phyloP scores from a whole-genome alignment of 2,329 filamentous ascomycete species.

The Botrytis pseudocinerea region DNA sequence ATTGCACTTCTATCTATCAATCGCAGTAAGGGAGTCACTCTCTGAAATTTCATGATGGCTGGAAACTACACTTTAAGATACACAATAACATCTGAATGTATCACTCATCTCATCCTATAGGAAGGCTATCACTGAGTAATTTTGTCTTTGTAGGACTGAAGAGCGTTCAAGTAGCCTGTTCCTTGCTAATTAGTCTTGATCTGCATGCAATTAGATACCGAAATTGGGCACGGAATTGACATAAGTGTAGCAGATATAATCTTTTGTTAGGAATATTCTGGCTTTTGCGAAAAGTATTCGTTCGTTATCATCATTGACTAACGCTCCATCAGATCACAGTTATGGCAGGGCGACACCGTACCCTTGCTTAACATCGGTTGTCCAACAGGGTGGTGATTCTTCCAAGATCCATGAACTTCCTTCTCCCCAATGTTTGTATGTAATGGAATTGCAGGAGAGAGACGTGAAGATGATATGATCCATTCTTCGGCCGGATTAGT shows the following conservation, averaged over 20 bases:
- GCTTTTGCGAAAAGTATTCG: neutral
- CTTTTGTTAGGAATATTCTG: neutral
- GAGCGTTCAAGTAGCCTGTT: neutral
- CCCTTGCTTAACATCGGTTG: conserved; percentile 16
- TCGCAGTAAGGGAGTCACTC: neutral
- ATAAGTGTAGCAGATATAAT: conserved; percentile 13
- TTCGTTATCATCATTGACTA: conserved; percentile 7
- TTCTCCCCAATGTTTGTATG: neutral
- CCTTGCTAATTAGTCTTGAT: neutral
- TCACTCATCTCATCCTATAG: neutral
- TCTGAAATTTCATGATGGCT: neutral
- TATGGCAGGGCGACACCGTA: neutral
- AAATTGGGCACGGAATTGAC: neutral
- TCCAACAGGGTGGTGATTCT: neutral
- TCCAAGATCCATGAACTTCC: neutral
- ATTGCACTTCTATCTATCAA: neutral
- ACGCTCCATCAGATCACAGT: conserved; percentile 6
- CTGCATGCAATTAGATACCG: conserved; percentile 21
- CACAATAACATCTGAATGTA: neutral
- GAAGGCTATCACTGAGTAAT: neutral
- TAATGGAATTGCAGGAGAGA: neutral
- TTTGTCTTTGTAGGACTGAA: neutral
- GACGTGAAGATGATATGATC: neutral
- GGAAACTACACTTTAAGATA: neutral
- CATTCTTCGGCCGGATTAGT: neutral